Evolutionary conservation across 495 filamentous ascomycete species (phyloP).

Genomic region (Penicillium ucsense): DNA sequence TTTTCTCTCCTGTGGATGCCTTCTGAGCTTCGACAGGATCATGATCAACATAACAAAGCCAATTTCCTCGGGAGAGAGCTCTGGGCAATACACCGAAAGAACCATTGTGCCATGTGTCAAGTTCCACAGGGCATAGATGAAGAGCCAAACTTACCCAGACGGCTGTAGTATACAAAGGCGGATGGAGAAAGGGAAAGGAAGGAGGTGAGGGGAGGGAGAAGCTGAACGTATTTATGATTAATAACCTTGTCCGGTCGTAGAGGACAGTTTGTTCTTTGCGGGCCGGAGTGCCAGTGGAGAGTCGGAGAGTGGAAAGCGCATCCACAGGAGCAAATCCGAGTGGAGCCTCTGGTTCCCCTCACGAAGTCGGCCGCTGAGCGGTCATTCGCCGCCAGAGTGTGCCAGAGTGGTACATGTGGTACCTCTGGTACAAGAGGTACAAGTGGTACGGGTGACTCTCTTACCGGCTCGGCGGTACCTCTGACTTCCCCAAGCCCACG

Average conservation of each 20-base stretch:
- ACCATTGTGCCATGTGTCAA: neutral
- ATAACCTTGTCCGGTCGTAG: slow-evolving; percentile 15
- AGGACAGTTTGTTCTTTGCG: slow-evolving; percentile 45
- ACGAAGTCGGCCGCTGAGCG: too few species aligned
- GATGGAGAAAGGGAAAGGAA: slow-evolving; percentile 5
- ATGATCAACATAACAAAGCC: too few species aligned
- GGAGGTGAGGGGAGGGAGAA: neutral
- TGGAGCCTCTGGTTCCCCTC: neutral
- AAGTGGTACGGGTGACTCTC: too few species aligned
- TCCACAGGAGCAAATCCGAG: neutral
- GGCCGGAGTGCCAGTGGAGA: slow-evolving; percentile 6
- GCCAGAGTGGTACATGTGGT: too few species aligned
- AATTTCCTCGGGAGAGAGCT: too few species aligned
- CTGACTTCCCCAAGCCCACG: too few species aligned
- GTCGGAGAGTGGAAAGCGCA: slow-evolving; percentile 7
- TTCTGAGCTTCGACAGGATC: too few species aligned
- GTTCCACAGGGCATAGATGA: neutral
- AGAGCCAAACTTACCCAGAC: slow-evolving; percentile 6
- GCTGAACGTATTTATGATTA: slow-evolving; percentile 9
- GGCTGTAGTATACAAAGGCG: slow-evolving; percentile 4
- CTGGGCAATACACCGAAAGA: neutral
- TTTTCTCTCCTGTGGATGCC: too few species aligned
- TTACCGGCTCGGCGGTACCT: too few species aligned
- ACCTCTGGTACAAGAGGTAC: too few species aligned
- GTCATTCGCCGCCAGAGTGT: too few species aligned